Base-by-base conservation (phyloP, 2,329 filamentous ascomycete species). In the Lasiodiplodia hormozganensis region DNA sequence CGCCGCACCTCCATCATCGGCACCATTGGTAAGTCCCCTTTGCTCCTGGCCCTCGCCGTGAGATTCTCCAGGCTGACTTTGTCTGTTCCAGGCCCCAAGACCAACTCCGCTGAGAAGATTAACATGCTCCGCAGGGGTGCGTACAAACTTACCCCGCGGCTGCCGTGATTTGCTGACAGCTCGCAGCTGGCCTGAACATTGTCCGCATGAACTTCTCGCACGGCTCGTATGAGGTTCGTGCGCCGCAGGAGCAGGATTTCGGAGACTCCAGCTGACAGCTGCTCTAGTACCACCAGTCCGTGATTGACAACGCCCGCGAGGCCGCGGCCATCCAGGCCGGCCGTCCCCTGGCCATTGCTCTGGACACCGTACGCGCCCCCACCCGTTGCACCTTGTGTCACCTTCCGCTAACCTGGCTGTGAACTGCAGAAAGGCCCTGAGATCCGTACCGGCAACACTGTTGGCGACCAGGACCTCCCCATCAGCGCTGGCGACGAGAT, bases 161-260 rank as follows among this genome's bases (percentile, higher is more conserved):
- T 16, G 57, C 31, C 25, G 51, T 28, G 57, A 14, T 28, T 25
- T 56, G 60, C 65, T 74, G 58, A 71, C 56, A 52, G 68, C 64
- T 75, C 74, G 28, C 72, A 85, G 91, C 91, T 73, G 96, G 96
- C 83, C 90, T 98, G 77, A 98, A 98, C 84, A 94, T 99, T 74
- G 96, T 98, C 75, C 95, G 96, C 85, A 99, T 99, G 96, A 99
- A 99, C 91, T 98, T 98, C 82, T 97, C 92, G 73, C 93, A 97
- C 83, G 93, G 93, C 77, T 91, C 90, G 74, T 96, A 98, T 83
- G 94, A 91, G 80, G 85, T 87, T 78, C 70, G 76, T 28, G 21
- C 23, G 14, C 38, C 12, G 28, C 23, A 14, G 7, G 6, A 38
- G 23, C 47, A n/a, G 11, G 4, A 3, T 38, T 23, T 31, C 18